These are phyloP conservation scores for Myxozyma lipomycoides DNA, from an alignment of 805 yeast genomes.

Conservation along the genomic window DNA sequence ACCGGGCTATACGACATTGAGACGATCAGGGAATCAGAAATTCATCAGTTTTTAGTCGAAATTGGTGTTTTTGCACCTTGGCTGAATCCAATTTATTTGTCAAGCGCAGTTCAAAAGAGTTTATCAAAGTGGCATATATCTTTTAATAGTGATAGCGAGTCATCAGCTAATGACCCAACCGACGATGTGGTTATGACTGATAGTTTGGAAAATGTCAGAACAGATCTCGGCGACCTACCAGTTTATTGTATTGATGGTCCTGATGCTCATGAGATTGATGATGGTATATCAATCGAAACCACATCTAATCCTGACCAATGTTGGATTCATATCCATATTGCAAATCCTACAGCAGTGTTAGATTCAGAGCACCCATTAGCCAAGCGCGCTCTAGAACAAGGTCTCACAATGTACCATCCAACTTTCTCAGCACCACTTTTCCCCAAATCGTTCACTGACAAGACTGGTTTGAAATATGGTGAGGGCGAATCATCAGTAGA, in stretches of 20 bases:
- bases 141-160: not conserved
- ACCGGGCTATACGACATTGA: slow-evolving; percentile 13
- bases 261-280: slow-evolving; percentile 87
- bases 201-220: slow-evolving; percentile 10
- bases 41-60: slow-evolving; percentile 23
- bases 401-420: slow-evolving; percentile 70
- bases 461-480: slow-evolving; percentile 4
- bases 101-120: slow-evolving; percentile 1
- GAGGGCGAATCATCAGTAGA: slow-evolving; percentile 34
- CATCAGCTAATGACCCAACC: not conserved
- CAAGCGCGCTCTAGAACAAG: slow-evolving; percentile 55
- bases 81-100: slow-evolving; percentile 13
- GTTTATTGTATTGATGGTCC: slow-evolving; percentile 81
- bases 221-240: slow-evolving; percentile 39
- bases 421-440: slow-evolving; percentile 64
- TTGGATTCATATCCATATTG: slow-evolving; percentile 67
- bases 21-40: not conserved
- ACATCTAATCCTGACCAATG: slow-evolving; percentile 32
- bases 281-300: slow-evolving; percentile 67
- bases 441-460: slow-evolving; percentile 42
- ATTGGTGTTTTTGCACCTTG: slow-evolving; percentile 29
- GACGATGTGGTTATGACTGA: slow-evolving; percentile 1
- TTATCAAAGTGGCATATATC: not conserved
- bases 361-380: slow-evolving; percentile 41
- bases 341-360: slow-evolving; percentile 77